Conservation (phyloP, 306 rosid species). For the Acacia acuminata region DNA sequence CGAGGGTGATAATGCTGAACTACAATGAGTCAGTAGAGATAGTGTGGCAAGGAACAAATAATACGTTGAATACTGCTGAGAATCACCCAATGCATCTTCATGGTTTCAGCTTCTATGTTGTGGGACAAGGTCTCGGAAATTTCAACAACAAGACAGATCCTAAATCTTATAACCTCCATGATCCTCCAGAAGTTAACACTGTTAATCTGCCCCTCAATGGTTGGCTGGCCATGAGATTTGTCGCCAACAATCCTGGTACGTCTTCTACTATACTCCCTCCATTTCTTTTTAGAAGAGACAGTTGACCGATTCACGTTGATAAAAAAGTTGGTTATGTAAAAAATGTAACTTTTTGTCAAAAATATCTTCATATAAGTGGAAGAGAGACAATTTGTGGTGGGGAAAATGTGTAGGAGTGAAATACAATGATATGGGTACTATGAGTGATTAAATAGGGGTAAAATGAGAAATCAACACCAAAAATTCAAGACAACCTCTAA, state of each 20-base stretch:
- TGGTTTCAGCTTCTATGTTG: conserved; percentile 45
- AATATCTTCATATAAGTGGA: no score
- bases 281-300: no score
- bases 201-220: conserved; percentile 46
- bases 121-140: conserved; percentile 36
- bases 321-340: no score
- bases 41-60: conserved; percentile 46
- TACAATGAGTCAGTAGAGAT: conserved; percentile 43
- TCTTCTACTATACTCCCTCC: background rate
- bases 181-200: conserved; percentile 48
- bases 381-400: no score
- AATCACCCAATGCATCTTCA: conserved; percentile 59
- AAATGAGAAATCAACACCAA: no score
- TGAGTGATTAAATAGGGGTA: no score
- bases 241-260: conserved; percentile 45
- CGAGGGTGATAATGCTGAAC: conserved; percentile 33
- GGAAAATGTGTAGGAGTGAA: no score
- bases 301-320: no score
- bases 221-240: conserved; percentile 44
- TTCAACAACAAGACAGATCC: conserved; percentile 31
- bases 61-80: conserved; percentile 25
- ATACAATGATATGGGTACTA: no score
- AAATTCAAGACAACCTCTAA: no score
- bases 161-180: conserved; percentile 33
- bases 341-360: no score